These are phyloP conservation scores for Usnea hakonensis DNA, from an alignment of 495 filamentous ascomycete species.

Conservation along the genomic window DNA sequence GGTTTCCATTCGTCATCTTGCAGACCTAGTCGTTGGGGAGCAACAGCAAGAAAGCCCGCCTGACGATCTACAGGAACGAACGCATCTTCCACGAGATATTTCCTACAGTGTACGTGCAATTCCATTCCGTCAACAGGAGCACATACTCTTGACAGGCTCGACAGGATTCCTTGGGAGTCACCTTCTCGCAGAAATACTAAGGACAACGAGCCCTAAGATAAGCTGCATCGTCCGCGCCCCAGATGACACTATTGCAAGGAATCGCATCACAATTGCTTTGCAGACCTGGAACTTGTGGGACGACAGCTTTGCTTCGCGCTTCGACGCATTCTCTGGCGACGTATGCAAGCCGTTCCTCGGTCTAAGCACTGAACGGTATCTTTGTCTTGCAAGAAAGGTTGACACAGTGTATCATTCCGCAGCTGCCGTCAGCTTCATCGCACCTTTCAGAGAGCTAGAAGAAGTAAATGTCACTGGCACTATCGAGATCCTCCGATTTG, in stretches of 20 bases:
- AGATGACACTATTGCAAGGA: background rate
- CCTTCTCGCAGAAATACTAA: constrained; percentile 7
- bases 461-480: constrained; percentile 54
- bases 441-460: constrained; percentile 56
- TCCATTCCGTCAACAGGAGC: background rate
- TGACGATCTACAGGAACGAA: background rate
- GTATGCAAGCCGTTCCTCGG: constrained; percentile 2
- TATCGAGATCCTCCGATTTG: constrained; percentile 55
- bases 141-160: background rate
- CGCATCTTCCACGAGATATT: background rate
- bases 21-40: background rate
- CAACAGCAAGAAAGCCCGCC: background rate
- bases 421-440: constrained; percentile 60
- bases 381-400: background rate
- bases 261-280: background rate
- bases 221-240: constrained; percentile 3
- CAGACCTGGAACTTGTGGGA: background rate
- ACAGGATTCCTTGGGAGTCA: constrained; percentile 4
- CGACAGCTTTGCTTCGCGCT: background rate
- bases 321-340: background rate
- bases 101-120: background rate
- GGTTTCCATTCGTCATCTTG: background rate
- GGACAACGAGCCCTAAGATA: background rate
- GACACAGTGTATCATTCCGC: constrained; percentile 42
- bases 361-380: background rate